Evolutionary conservation across 2,329 filamentous ascomycete genomes (phyloP).

Genomic region (Fusarium sp.): DNA sequence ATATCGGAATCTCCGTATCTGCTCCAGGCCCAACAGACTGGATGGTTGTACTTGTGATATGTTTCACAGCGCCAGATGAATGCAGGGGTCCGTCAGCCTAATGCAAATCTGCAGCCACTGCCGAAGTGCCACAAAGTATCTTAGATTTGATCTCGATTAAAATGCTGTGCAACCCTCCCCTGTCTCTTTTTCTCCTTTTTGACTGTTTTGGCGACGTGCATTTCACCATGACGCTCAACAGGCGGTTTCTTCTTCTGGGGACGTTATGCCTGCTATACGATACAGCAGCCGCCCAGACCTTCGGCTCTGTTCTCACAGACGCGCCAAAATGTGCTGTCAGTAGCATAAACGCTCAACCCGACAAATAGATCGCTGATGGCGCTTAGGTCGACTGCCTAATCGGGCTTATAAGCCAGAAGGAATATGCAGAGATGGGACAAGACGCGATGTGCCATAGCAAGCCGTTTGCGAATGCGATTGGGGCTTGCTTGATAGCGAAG

Average conservation of each 20-base stretch:
- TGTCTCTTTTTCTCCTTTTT: background rate
- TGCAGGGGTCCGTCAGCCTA: background rate
- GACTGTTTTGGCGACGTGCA: background rate
- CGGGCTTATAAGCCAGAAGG: background rate
- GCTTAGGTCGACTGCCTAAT: background rate
- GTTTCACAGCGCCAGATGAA: background rate
- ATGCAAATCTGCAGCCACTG: background rate
- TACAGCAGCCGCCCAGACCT: background rate
- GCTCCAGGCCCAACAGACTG: background rate
- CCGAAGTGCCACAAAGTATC: background rate
- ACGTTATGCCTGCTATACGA: background rate
- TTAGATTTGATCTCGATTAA: background rate
- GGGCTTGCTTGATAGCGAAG: background rate
- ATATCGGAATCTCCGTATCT: too few relatives aligned
- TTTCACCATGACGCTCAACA: background rate
- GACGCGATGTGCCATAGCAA: background rate
- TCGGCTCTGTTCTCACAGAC: background rate
- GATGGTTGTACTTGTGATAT: background rate
- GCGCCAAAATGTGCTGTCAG: slow-evolving; percentile 3
- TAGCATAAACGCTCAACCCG: fast-evolving
- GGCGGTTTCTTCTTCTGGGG: background rate
- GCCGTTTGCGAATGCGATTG: background rate
- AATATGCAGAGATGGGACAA: background rate
- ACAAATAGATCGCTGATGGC: background rate
- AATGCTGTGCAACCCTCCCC: background rate